Conservation (phyloP, 2,329 filamentous ascomycete genomes). For the Meredithiella fracta region DNA sequence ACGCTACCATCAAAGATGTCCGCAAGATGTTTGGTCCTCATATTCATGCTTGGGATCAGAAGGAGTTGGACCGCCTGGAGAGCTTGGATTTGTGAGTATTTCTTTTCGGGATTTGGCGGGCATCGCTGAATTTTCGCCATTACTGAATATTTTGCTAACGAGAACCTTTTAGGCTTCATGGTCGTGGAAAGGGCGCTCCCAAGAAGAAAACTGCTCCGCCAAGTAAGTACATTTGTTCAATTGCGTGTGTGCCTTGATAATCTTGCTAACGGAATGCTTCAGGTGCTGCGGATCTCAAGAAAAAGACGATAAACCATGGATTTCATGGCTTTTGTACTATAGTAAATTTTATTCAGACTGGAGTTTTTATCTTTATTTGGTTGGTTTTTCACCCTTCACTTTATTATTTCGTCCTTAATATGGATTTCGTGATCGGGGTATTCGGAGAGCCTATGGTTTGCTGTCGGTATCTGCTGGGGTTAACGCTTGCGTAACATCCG, state of each 20-base stretch:
- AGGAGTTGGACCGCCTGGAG: conserved; percentile 65
- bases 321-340: conserved; percentile 9
- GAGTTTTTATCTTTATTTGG: conserved; percentile 4
- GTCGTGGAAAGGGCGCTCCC: conserved; percentile 71
- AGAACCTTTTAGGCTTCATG: conserved; percentile 32
- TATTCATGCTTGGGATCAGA: conserved; percentile 54
- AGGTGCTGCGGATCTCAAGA: conserved; percentile 14
- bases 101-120: background rate
- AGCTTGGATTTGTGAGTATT: conserved; percentile 46
- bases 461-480: no score
- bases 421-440: no score
- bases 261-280: conserved; percentile 5
- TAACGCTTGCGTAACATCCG: no score
- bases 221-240: conserved; percentile 19
- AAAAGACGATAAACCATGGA: conserved; percentile 16
- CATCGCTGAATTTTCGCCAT: background rate
- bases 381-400: no score
- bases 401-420: no score
- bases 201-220: conserved; percentile 61
- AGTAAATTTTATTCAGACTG: conserved; percentile 6
- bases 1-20: conserved; percentile 56
- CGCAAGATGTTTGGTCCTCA: conserved; percentile 51
- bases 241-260: background rate
- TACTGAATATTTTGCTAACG: conserved; percentile 8
- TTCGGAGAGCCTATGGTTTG: no score